Conservation (phyloP, 345 rosid genomes). For the Jatropha curcas region DNA sequence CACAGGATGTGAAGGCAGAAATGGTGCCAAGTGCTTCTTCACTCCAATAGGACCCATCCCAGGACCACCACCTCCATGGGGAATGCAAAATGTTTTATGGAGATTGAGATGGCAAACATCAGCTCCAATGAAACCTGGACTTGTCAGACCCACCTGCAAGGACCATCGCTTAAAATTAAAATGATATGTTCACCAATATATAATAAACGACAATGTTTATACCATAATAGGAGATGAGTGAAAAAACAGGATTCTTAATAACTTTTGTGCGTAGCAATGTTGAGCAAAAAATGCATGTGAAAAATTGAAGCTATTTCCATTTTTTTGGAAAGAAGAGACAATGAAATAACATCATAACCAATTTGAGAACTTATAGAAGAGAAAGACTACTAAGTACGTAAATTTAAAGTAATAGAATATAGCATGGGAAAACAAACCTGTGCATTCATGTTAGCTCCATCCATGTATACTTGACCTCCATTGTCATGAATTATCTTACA, state of each 20-base stretch:
- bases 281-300: not conserved
- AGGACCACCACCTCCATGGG: constrained; percentile 99
- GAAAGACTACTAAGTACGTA: not conserved
- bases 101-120: constrained; percentile 99
- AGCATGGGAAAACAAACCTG: constrained; percentile 51
- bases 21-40: constrained; percentile 94
- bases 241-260: too few relatives aligned
- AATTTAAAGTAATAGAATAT: constrained; percentile 10
- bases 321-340: not conserved
- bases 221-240: not conserved
- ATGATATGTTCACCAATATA: not conserved
- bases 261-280: not conserved
- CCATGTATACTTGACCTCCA: constrained; percentile 99
- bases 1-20: constrained; percentile 97
- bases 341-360: not conserved
- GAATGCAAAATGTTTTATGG: constrained; percentile 98
- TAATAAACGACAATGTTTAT: not conserved
- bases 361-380: not conserved
- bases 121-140: constrained; percentile 98
- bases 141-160: constrained; percentile 87
- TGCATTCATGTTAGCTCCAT: constrained; percentile 99
- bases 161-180: constrained; percentile 1
- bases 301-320: not conserved
- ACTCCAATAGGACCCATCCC: constrained; percentile 99
- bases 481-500: constrained; percentile 92